A percentile compares a stretch with the other conserved stretches of the same genome.
These are phyloP conservation scores for Xylaria sp. DNA, from an alignment of 2,329 filamentous ascomycete genomes.

Conservation along the genomic window DNA sequence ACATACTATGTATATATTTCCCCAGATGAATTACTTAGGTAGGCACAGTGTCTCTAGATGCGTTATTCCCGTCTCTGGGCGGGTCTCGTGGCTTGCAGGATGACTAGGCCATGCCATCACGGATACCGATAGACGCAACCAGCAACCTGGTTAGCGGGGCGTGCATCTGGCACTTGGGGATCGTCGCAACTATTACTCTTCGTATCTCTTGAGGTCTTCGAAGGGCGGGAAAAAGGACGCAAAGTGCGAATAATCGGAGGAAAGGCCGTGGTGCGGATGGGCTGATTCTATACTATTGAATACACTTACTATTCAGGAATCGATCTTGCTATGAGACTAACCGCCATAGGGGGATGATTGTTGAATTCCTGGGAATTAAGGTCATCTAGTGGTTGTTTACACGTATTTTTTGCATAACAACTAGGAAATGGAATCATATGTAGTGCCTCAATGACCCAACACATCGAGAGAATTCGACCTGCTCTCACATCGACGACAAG, in stretches of 20 bases:
- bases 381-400: too few relatives aligned
- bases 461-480: slow-evolving; percentile 3
- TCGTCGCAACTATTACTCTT: slow-evolving; percentile 4
- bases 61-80: background rate
- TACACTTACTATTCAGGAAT: slow-evolving; percentile 8
- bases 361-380: slow-evolving; percentile 1
- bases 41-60: background rate
- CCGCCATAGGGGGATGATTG: slow-evolving; percentile 9
- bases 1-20: too few relatives aligned
- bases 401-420: too few relatives aligned
- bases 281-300: background rate
- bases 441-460: slow-evolving; percentile 5
- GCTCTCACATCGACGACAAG: background rate
- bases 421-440: too few relatives aligned
- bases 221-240: background rate
- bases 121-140: slow-evolving; percentile 1
- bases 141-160: background rate
- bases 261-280: background rate
- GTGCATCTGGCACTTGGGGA: background rate
- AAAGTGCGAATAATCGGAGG: background rate
- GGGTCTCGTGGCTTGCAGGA: background rate
- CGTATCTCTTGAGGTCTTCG: background rate
- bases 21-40: background rate
- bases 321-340: slow-evolving; percentile 10
- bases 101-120: background rate